Evolutionary conservation across 225 moss, liverwort and hornwort genomes (phyloP).

Genomic region (Thuidium tamariscinum): DNA sequence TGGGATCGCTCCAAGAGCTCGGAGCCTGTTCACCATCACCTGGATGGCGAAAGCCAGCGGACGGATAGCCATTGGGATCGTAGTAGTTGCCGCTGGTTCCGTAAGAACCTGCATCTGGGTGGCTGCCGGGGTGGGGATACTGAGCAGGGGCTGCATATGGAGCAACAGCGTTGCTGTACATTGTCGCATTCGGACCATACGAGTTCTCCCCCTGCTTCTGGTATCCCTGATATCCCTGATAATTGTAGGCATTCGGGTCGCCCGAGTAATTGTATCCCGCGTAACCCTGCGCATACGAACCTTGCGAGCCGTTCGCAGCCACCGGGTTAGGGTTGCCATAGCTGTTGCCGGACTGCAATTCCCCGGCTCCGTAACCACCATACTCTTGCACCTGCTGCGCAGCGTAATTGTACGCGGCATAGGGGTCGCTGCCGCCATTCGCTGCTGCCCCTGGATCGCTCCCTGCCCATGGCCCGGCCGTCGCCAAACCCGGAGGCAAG

Average conservation of each 20-base stretch:
- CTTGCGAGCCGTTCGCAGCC: constrained; percentile 51
- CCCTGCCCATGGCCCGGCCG: constrained; percentile 48
- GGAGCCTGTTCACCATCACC: constrained; percentile 50
- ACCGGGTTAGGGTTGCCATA: constrained; percentile 15
- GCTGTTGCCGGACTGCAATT: constrained; percentile 27
- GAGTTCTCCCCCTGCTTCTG: constrained; percentile 59
- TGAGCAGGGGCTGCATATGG: constrained; percentile 42
- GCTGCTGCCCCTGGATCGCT: constrained; percentile 39
- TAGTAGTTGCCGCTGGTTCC: constrained; percentile 61
- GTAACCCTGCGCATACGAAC: constrained; percentile 59
- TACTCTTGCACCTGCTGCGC: constrained; percentile 63
- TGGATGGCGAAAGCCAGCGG: constrained; percentile 48
- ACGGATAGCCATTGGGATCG: constrained; percentile 63
- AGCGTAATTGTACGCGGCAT: constrained; percentile 42
- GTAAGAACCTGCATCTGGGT: constrained; percentile 49
- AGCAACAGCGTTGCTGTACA: background rate
- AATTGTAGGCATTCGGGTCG: constrained; percentile 54
- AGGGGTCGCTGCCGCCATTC: constrained; percentile 38
- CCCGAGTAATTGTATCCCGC: constrained; percentile 31
- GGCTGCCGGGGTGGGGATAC: constrained; percentile 56
- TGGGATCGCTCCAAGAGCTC: constrained; percentile 64
- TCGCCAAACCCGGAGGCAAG: constrained; percentile 62
- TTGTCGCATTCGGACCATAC: constrained; percentile 62
- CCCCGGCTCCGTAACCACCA: constrained; percentile 47
- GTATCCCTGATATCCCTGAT: constrained; percentile 55